Percentiles rank a stretch among this genome's conserved stretches.
phyloP scores from a whole-genome alignment of 352 stramenopile species.

The Labyrinthula sp. region DNA sequence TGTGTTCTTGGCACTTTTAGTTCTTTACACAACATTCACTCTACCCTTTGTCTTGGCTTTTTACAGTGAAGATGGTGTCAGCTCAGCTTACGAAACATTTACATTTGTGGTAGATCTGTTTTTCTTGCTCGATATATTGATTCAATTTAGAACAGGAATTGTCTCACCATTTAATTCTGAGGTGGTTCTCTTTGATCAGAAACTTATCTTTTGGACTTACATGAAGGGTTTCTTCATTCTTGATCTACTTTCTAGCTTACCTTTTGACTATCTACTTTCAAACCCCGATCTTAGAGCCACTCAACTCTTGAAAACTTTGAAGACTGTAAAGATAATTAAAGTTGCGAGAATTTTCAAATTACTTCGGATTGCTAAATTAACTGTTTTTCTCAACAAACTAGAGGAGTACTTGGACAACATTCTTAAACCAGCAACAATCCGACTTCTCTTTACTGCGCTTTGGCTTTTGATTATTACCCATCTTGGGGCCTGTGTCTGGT shows the following conservation, averaged over 20 bases:
- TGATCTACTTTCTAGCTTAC: neutral
- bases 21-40: slow-evolving; percentile 22
- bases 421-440: too few relatives aligned
- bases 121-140: slow-evolving; percentile 17
- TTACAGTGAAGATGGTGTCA: neutral
- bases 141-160: slow-evolving; percentile 2
- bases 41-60: slow-evolving; percentile 13
- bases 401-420: too few relatives aligned
- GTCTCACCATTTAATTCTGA: slow-evolving; percentile 3
- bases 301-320: slow-evolving; percentile 3
- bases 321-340: slow-evolving; percentile 22
- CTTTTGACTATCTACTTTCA: neutral
- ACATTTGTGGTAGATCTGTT: slow-evolving; percentile 12
- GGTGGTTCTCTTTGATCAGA: slow-evolving; percentile 4
- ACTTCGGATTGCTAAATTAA: too few relatives aligned
- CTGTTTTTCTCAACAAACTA: too few relatives aligned
- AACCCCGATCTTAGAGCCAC: neutral
- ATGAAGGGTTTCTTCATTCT: slow-evolving; percentile 15
- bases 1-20: slow-evolving; percentile 3
- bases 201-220: slow-evolving; percentile 1
- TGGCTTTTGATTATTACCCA: slow-evolving; percentile 20
- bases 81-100: slow-evolving; percentile 1
- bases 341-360: slow-evolving; percentile 21
- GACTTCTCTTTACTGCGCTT: slow-evolving; percentile 5
- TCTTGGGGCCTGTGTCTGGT: slow-evolving; percentile 15